Evolutionary conservation across 2,329 filamentous ascomycete species (phyloP), one percentile per base, ranked within the genome.

Genomic region (Trichocomaceae sp.): DNA sequence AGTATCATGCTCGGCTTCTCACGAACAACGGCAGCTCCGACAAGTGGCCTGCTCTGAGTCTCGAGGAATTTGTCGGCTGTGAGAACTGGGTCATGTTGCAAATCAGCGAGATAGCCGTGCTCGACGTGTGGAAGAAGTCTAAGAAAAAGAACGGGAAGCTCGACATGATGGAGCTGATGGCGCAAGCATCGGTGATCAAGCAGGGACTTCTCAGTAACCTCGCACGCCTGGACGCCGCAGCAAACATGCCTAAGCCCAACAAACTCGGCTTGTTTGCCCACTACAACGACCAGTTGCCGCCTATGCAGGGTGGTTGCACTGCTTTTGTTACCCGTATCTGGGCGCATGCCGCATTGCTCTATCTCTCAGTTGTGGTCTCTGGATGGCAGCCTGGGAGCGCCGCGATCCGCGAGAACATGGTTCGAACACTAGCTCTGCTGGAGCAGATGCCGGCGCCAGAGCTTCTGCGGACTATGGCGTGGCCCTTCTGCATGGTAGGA

Each of bases 21-120:
- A 26, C 22, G 22, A 31, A 26, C 12, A 23, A 15, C 22, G 23
- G 23, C 45, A 47, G 10, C 51, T 78, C 42, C 15, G 45, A 47
- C n/a, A 5, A 26, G 45, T 17, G 23, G 12, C 22, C 22, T 47
- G 15, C 23, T n/a, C 45, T 47, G 45, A 69, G 70, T 47, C 70
- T 83, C 54, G 75, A 79, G 48, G 74, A 78, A 22, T 77, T 81
- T 49, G 66, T 80, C 42, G 82, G 83, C 2, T 73, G 81, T 56
- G 70, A 79, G 44, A 84, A 83, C 64, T 82, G 80, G 78, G 76
- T 77, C 1, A 60, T 85, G 47, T 66, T 79, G 46, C 69, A 76
- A n/a, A 74, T 85, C 45, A 77, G 76, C 9, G 75, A 81, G 19
- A 76, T 82, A 45, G 72, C 81, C 10, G 65, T 73, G 0, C 71